Evolutionary conservation across 768 basidiomycete genomes (phyloP).

Genomic region (Termitomyces titanicus): DNA sequence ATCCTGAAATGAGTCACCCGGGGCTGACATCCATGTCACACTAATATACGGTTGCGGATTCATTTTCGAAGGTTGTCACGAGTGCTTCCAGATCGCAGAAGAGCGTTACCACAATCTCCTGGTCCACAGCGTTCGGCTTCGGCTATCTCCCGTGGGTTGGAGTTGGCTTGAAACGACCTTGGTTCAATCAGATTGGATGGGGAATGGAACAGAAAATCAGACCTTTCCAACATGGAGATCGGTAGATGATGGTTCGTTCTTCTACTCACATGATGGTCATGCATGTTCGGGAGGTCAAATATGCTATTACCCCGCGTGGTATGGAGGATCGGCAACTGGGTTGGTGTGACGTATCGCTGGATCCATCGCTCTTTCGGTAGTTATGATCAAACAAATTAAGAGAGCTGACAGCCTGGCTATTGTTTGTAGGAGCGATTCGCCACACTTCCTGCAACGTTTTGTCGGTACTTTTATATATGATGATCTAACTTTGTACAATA

Average conservation of each 20-base stretch:
- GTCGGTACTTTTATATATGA: neutral
- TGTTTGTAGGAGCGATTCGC: neutral
- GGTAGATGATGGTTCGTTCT: neutral
- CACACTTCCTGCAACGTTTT: neutral
- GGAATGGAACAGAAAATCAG: neutral
- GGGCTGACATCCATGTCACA: neutral
- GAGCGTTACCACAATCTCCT: neutral
- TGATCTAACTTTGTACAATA: neutral
- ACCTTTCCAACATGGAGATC: neutral
- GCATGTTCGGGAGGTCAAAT: neutral
- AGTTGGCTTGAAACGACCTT: neutral
- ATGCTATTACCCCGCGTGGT: neutral
- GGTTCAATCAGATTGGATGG: neutral
- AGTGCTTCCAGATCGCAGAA: neutral
- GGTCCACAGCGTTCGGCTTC: too few relatives aligned
- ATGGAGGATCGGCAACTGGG: neutral
- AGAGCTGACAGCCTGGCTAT: too few relatives aligned
- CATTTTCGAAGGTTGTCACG: neutral
- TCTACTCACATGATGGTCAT: neutral
- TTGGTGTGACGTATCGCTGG: neutral
- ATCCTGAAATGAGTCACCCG: neutral
- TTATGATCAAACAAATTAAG: neutral
- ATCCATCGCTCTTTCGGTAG: neutral
- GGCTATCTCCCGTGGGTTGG: neutral
- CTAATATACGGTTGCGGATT: neutral